These are phyloP conservation scores for Podila epigama DNA, from an alignment of 192 early-diverging fungal species.

Conservation along the genomic window DNA sequence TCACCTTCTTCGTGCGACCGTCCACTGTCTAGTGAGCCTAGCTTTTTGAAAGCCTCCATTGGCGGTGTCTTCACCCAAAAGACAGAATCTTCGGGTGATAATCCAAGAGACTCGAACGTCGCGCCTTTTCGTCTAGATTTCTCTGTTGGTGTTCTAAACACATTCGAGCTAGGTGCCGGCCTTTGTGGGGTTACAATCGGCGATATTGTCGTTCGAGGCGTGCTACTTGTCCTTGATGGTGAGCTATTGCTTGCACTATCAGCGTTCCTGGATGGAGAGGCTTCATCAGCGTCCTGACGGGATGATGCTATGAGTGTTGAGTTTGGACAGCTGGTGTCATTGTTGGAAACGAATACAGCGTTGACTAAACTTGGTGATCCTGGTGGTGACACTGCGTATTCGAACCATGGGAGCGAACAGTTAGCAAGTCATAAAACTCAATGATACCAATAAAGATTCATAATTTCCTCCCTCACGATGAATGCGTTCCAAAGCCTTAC, in stretches of 20 bases:
- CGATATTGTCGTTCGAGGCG: background rate
- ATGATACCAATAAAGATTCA: too few species aligned
- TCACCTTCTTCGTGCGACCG: slow-evolving; percentile 43
- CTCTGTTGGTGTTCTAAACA: slow-evolving; percentile 30
- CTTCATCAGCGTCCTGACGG: too few species aligned
- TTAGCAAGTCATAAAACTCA: too few species aligned
- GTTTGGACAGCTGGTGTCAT: too few species aligned
- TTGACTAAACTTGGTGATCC: background rate
- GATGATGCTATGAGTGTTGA: too few species aligned
- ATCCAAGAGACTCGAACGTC: slow-evolving; percentile 32
- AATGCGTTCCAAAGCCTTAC: background rate
- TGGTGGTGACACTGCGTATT: background rate
- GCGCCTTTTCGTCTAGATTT: slow-evolving; percentile 1
- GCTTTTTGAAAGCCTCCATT: slow-evolving; percentile 27
- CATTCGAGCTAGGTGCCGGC: background rate
- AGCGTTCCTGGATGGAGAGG: too few species aligned
- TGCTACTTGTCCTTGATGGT: background rate
- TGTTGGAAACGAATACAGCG: too few species aligned
- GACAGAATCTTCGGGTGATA: slow-evolving; percentile 40
- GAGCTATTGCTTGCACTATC: background rate
- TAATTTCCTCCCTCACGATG: too few species aligned
- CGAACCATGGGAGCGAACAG: background rate
- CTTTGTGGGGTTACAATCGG: background rate
- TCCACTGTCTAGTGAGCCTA: slow-evolving; percentile 13
- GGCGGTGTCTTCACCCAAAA: slow-evolving; percentile 44